Percentiles rank a stretch among this genome's conserved stretches.
phyloP scores from a whole-genome alignment of 345 rosid species.

The Erysimum cheiranthoides region DNA sequence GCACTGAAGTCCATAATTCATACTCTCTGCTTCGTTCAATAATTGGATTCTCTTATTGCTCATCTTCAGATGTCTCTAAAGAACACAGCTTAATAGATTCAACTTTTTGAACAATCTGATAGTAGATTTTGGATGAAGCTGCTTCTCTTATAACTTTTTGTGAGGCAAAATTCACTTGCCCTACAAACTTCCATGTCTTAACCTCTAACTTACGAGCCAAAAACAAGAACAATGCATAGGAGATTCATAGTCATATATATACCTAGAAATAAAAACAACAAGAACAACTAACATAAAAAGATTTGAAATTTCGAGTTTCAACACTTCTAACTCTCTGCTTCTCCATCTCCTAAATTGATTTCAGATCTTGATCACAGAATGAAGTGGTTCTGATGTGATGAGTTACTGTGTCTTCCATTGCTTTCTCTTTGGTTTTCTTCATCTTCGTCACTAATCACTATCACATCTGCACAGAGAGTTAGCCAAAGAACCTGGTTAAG shows the following conservation, averaged over 20 bases:
- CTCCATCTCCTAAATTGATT: neutral
- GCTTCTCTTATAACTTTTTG: neutral
- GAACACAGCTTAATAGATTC: constrained; percentile 2
- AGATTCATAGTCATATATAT: neutral
- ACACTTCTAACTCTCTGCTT: constrained; percentile 11
- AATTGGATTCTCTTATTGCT: neutral
- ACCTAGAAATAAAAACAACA: constrained; percentile 12
- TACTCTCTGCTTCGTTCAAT: neutral
- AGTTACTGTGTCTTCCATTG: neutral
- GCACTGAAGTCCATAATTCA: too few species aligned
- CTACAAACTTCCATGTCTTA: constrained; percentile 14
- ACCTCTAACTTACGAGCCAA: neutral
- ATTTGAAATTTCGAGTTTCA: neutral
- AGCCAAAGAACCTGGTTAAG: neutral
- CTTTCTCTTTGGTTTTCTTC: neutral
- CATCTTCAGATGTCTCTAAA: neutral
- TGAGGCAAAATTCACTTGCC: neutral
- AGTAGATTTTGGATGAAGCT: neutral
- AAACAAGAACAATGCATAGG: neutral
- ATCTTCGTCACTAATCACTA: constrained; percentile 7
- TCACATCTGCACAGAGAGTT: neutral
- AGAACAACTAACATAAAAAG: neutral
- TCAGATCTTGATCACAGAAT: neutral
- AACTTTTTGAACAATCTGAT: neutral
- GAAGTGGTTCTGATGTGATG: neutral